These are phyloP conservation scores for Metschnikowia continentalis DNA, from an alignment of 805 yeast species.

Conservation along the genomic window DNA sequence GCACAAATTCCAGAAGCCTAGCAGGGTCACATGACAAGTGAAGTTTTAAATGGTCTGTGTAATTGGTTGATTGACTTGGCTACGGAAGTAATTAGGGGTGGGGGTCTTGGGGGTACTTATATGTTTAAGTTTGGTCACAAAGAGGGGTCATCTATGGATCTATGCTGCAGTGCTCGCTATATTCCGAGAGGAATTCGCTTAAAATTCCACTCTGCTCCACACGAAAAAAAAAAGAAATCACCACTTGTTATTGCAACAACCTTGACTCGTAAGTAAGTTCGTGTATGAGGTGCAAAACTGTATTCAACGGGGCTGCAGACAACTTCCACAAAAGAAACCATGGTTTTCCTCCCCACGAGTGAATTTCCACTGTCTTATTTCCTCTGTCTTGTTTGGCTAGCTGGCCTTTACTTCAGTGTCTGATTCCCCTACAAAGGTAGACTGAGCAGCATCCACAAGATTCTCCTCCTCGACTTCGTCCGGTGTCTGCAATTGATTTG, in stretches of 20 bases:
- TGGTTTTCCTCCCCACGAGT: not conserved
- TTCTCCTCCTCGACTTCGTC: not conserved
- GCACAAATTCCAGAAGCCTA: not conserved
- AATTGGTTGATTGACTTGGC: too few relatives aligned
- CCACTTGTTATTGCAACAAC: not conserved
- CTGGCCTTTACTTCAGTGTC: not conserved
- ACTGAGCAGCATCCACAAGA: not conserved
- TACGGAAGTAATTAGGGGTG: too few relatives aligned
- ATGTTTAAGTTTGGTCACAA: too few relatives aligned
- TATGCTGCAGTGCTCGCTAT: not conserved
- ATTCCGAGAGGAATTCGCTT: not conserved
- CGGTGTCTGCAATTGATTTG: not conserved
- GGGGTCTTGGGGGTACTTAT: too few relatives aligned
- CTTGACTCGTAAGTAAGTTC: too few relatives aligned
- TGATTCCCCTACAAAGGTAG: not conserved
- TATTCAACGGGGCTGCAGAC: too few relatives aligned
- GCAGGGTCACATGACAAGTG: not conserved
- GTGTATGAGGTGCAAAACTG: too few relatives aligned
- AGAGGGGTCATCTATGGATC: not conserved
- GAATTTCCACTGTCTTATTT: not conserved
- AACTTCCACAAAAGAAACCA: not conserved
- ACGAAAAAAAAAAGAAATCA: not conserved
- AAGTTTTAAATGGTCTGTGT: too few relatives aligned
- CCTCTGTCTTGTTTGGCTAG: not conserved
- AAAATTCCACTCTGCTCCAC: not conserved